Evolutionary conservation across 208 protist species (phyloP), one percentile per base, ranked within the genome.

Genomic region (Acanthamoeba triangularis): DNA sequence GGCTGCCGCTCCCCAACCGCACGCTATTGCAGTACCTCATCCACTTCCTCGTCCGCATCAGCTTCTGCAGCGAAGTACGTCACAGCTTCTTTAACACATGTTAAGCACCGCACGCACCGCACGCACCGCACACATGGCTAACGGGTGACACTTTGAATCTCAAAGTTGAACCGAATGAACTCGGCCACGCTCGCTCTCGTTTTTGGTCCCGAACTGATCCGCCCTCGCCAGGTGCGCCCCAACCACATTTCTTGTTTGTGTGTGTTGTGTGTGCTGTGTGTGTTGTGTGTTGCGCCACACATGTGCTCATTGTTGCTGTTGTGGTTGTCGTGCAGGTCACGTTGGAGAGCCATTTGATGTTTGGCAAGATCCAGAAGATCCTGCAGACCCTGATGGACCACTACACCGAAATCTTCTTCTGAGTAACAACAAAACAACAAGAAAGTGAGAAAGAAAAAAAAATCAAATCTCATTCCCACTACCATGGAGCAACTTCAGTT

Each of bases 361-460:
- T 93, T 28, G 87, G 87, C n/a, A 93, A 93, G 87, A 93, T 93
- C 10, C 87, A 93, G 41, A 63, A 72, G 59, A 63, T 93, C 63
- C 10, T 93, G n/a, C 87, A 93, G 63, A 93, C 87, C 30, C 49
- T 93, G 5, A 69, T 93, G 23, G 87, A 93, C 49, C 44, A 72
- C 44, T 93, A 93, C 87, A 47, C 16, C 59, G 87, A 93, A 41
- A 72, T 93, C 52, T 93, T 93, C 63, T 93, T 69, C 80, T 88
- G 49, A 52, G 14, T 3, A 41, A 41, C 37, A 41, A 41, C 37
- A 41, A 41, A 41, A 41, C 37, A 41, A 41, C 37, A 41, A 41
- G 13, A 23, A 65, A 65, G 59, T 28, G 16, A 65, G 59, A 65
- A 23, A 65, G 59, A 23, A 65, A n/a, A n/a, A n/a, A 52, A 52